Percentiles rank a stretch among this genome's conserved stretches.
Evolutionary conservation across 768 basidiomycete genomes (phyloP).

Genomic region (Roridomyces roridus): DNA sequence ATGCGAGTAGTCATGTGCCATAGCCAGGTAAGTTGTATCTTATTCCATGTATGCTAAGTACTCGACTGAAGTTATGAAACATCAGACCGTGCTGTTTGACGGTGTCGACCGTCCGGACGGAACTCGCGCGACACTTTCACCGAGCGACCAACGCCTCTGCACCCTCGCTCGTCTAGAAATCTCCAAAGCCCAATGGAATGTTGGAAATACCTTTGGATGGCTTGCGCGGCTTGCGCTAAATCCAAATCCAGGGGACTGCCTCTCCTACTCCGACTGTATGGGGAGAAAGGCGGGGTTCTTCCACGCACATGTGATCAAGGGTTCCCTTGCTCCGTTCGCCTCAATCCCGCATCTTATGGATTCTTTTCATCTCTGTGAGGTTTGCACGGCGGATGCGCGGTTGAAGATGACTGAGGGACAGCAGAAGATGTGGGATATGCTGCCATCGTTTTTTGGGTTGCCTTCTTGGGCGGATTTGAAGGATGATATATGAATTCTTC

Average conservation of each 20-base stretch:
- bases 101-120: conserved; percentile 12
- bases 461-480: conserved; percentile 20
- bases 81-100: conserved; percentile 8
- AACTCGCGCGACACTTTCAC: conserved; percentile 7
- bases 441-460: conserved; percentile 19
- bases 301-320: conserved; percentile 1
- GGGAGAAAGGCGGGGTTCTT: conserved; percentile 9
- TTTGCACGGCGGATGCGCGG: not conserved
- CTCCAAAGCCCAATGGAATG: conserved; percentile 16
- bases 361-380: conserved; percentile 1
- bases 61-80: too few relatives aligned
- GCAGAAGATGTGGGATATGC: conserved; percentile 18
- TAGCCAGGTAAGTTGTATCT: not conserved
- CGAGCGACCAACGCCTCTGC: conserved; percentile 13
- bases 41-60: too few relatives aligned
- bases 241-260: not conserved
- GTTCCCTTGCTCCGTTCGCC: conserved; percentile 7
- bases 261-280: not conserved
- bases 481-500: not conserved
- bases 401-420: conserved; percentile 12
- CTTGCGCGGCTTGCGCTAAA: not conserved
- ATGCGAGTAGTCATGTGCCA: not conserved
- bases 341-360: not conserved
- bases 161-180: conserved; percentile 10
- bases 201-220: conserved; percentile 11